These are phyloP conservation scores for Reticulascus tulasneorum DNA, from an alignment of 2,329 filamentous ascomycete genomes.

Conservation along the genomic window DNA sequence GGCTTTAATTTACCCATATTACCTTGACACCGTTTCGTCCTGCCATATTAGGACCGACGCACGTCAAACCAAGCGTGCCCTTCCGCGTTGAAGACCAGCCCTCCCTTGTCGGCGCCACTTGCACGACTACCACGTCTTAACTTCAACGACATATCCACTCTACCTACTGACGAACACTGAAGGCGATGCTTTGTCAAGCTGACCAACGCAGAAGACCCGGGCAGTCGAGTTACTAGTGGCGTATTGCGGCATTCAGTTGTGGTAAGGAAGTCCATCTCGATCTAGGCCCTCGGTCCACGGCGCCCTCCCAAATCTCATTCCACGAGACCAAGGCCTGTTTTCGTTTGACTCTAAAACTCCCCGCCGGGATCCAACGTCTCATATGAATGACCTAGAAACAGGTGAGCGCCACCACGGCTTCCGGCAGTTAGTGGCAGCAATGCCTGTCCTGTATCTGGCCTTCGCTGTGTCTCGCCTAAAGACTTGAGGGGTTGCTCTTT, in stretches of 20 bases:
- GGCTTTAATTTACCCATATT: conserved; percentile 15
- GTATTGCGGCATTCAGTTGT: conserved; percentile 27
- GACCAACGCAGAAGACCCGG: conserved; percentile 11
- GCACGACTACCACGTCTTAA: background rate
- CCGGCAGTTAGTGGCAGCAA: too few species aligned
- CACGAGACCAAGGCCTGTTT: too few species aligned
- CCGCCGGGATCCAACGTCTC: too few species aligned
- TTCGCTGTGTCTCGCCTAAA: too few species aligned
- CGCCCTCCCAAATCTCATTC: background rate
- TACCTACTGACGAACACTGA: conserved; percentile 1
- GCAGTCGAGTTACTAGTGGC: conserved; percentile 33
- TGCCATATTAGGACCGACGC: conserved; percentile 9
- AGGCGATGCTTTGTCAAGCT: conserved; percentile 12
- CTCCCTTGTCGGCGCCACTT: conserved; percentile 3
- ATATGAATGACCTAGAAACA: too few species aligned
- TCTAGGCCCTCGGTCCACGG: conserved; percentile 1
- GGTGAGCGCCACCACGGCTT: too few species aligned
- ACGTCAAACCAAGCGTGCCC: background rate
- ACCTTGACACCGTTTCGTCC: conserved; percentile 10
- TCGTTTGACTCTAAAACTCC: too few species aligned
- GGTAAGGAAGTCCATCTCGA: conserved; percentile 1
- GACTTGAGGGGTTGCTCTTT: too few species aligned
- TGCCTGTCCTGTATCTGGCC: too few species aligned
- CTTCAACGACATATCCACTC: background rate
- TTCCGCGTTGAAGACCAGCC: background rate